phyloP scores from a whole-genome alignment of 1,139 yeast species.

The Yamadazyma kanchanaburiensis region DNA sequence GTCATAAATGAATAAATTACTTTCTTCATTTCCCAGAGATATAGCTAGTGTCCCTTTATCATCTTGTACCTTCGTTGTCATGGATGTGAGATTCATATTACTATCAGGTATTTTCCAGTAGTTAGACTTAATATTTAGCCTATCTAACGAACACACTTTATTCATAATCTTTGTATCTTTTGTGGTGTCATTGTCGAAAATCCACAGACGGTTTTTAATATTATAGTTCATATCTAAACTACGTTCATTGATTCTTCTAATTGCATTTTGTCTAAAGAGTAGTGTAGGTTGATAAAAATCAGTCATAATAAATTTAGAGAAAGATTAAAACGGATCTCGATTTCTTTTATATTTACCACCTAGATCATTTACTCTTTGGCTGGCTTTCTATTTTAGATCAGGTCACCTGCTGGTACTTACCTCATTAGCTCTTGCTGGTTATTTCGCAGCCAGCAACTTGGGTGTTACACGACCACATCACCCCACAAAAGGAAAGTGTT shows the following conservation, averaged over 20 bases:
- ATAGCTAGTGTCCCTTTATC: slow-evolving; percentile 52
- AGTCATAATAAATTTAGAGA: slow-evolving; percentile 18
- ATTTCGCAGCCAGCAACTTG: no score
- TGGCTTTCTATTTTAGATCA: no score
- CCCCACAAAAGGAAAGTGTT: no score
- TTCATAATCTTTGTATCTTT: slow-evolving; percentile 31
- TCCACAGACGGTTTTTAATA: slow-evolving; percentile 18
- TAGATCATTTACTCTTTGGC: no score
- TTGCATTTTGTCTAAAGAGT: slow-evolving; percentile 46
- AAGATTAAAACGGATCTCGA: no score
- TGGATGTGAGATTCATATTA: slow-evolving; percentile 53
- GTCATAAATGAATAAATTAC: slow-evolving; percentile 65
- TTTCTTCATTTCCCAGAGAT: slow-evolving; percentile 52
- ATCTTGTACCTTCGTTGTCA: slow-evolving; percentile 32
- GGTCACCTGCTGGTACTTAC: no score
- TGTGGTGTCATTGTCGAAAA: slow-evolving; percentile 21
- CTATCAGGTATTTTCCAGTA: slow-evolving; percentile 75
- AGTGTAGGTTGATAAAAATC: slow-evolving; percentile 43
- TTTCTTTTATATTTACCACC: no score
- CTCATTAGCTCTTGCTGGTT: no score
- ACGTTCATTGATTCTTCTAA: slow-evolving; percentile 30
- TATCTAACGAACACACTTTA: slow-evolving; percentile 41
- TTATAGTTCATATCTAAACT: slow-evolving; percentile 11
- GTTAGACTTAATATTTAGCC: slow-evolving; percentile 49
- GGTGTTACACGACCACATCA: no score